Evolutionary conservation across 2,329 filamentous ascomycete genomes (phyloP).

Genomic region (Lasiodiplodia sp.): DNA sequence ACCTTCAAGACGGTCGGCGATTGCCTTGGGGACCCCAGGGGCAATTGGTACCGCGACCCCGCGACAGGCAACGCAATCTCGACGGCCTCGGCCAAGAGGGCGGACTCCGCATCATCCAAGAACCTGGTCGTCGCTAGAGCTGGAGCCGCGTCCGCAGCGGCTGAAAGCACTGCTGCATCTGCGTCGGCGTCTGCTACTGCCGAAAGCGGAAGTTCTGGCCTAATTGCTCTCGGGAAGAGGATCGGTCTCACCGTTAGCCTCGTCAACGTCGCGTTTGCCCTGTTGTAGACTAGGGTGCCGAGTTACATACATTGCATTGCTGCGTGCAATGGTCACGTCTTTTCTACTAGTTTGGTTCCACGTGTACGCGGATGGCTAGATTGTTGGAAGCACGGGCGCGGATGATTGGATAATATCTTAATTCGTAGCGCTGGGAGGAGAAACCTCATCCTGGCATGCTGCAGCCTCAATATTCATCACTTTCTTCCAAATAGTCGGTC

Average conservation of each 20-base stretch:
- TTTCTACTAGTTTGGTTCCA: background rate
- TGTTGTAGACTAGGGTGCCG: background rate
- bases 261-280: background rate
- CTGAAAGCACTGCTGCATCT: background rate
- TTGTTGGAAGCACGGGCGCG: background rate
- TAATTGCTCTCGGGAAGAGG: conserved; percentile 4
- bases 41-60: conserved; percentile 58
- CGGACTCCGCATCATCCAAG: background rate
- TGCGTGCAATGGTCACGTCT: background rate
- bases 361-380: background rate
- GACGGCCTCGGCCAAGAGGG: background rate
- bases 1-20: conserved; percentile 63
- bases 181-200: background rate
- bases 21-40: conserved; percentile 61
- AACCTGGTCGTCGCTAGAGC: background rate
- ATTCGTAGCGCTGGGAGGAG: background rate
- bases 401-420: background rate
- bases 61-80: conserved; percentile 20
- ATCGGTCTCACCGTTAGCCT: conserved; percentile 4
- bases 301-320: no score
- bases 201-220: conserved; percentile 13
- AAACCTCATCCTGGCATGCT: background rate
- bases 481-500: background rate
- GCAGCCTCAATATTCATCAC: background rate
- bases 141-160: background rate